A percentile compares a stretch with the other conserved stretches of the same genome.
Conservation (phyloP, 2,329 filamentous ascomycete genomes). For the Davidsoniella australis region DNA sequence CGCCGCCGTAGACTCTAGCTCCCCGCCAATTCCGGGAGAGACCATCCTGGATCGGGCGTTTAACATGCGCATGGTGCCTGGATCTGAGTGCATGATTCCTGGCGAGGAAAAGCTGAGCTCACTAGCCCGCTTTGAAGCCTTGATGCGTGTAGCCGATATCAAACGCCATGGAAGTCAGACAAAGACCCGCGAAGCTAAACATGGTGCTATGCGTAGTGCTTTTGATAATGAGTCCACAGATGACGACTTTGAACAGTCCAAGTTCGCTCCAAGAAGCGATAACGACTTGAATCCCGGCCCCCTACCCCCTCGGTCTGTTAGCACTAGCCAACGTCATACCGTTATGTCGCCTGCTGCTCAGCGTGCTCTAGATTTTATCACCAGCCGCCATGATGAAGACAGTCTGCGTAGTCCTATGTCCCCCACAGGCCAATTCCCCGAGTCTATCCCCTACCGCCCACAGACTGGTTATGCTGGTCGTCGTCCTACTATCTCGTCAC, state of each 20-base stretch:
- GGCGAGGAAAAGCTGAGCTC: constrained; percentile 49
- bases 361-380: constrained; percentile 33
- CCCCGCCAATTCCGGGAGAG: constrained; percentile 38
- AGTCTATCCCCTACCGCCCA: constrained; percentile 22
- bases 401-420: constrained; percentile 16
- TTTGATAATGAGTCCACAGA: constrained; percentile 24
- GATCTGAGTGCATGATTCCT: constrained; percentile 34
- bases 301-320: neutral
- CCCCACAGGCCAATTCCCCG: neutral
- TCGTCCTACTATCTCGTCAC: constrained; percentile 11
- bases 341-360: constrained; percentile 30
- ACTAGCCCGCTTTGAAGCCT: constrained; percentile 45
- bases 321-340: constrained; percentile 18
- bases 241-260: constrained; percentile 18
- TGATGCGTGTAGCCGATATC: constrained; percentile 45
- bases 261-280: neutral
- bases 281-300: neutral
- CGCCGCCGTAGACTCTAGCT: constrained; percentile 26
- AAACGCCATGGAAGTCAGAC: constrained; percentile 27
- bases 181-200: constrained; percentile 17
- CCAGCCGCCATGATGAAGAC: constrained; percentile 21
- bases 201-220: constrained; percentile 12
- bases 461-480: constrained; percentile 7
- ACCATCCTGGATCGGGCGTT: constrained; percentile 53
- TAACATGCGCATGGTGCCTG: constrained; percentile 44